Evolutionary conservation across 106 monocot species (phyloP), one percentile per base, ranked within the genome.

Genomic region (Narthecium ossifragum): DNA sequence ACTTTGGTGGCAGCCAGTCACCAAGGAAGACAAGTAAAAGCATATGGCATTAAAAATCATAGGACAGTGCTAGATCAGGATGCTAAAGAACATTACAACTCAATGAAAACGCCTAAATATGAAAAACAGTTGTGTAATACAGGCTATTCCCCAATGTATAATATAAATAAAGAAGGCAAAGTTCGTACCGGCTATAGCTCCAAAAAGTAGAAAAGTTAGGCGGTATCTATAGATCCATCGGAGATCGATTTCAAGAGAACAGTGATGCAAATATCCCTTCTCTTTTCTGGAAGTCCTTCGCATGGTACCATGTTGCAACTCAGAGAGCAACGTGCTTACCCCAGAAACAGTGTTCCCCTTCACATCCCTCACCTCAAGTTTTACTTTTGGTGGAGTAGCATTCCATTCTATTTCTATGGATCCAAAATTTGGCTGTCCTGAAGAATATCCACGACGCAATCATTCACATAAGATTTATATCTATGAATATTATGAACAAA

Each of bases 351-450:
- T 54, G 61, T 70, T 34, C 25, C 91, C 91, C 49, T 65, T 55
- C 21, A 69, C 41, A 66, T 80, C 75, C 50, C 80, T 74, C 22
- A 87, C 43, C 75, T 76, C 80, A 29, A 80, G 22, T 78, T 78
- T 92, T 46, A 92, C 31, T 22, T 8, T 75, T 22, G 31, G 78
- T n/a, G 87, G 92, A 60, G 24, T 59, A 17, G 72, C 45, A 64
- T 76, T 56, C 92, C 92, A 92, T 59, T 87, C 39, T 55, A 92
- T 78, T 65, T 92, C 70, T 66, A 92, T 81, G 66, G 84, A 74
- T 24, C 92, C 92, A 65, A 92, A 92, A 70, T 92, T 92, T 63
- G 83, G 92, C 43, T 55, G 52, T n/a, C 80, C 92, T 92, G 86
- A 60, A 66, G 47, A 31, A 65, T 31, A 57, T 26, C 13, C 49